These are phyloP conservation scores for Myriosclerotinia scirpicola DNA, from an alignment of 2,329 filamentous ascomycete species.

Conservation along the genomic window DNA sequence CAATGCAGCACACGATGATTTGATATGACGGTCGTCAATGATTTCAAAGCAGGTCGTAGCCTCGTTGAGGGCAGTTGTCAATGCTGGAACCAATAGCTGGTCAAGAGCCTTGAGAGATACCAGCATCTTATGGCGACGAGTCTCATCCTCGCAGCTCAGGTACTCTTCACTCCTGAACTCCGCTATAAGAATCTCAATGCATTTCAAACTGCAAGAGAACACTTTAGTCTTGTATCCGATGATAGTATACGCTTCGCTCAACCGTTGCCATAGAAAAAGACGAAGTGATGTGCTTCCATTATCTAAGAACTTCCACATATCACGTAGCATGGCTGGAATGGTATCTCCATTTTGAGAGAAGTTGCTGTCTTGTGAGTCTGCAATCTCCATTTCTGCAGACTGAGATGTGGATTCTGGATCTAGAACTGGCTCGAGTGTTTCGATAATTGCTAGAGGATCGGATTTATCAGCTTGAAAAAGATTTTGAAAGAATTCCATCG, in stretches of 20 bases:
- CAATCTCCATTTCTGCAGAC: slow-evolving; percentile 33
- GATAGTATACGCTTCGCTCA: slow-evolving; percentile 83
- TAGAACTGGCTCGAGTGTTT: slow-evolving; percentile 87
- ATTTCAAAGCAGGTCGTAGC: slow-evolving; percentile 72
- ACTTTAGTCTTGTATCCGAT: slow-evolving; percentile 88
- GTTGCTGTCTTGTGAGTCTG: slow-evolving; percentile 20
- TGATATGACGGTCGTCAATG: slow-evolving; percentile 76
- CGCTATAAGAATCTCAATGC: slow-evolving; percentile 77
- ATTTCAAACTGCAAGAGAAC: slow-evolving; percentile 81
- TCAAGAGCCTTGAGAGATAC: slow-evolving; percentile 78
- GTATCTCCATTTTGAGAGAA: slow-evolving; percentile 32
- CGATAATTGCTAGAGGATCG: slow-evolving; percentile 81
- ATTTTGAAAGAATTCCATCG: slow-evolving; percentile 92
- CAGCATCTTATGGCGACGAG: slow-evolving; percentile 70
- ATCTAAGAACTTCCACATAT: slow-evolving; percentile 83
- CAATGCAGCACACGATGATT: slow-evolving; percentile 69
- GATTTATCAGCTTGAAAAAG: slow-evolving; percentile 82
- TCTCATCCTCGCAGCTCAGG: slow-evolving; percentile 54
- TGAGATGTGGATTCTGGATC: slow-evolving; percentile 63
- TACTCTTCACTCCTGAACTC: slow-evolving; percentile 65
- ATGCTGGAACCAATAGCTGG: slow-evolving; percentile 68
- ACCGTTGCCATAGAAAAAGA: slow-evolving; percentile 83
- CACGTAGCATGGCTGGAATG: slow-evolving; percentile 53
- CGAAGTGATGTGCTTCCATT: slow-evolving; percentile 79
- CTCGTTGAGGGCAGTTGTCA: slow-evolving; percentile 69